Conservation (phyloP, 2,329 filamentous ascomycete genomes). For the Fusarium miscanthi region DNA sequence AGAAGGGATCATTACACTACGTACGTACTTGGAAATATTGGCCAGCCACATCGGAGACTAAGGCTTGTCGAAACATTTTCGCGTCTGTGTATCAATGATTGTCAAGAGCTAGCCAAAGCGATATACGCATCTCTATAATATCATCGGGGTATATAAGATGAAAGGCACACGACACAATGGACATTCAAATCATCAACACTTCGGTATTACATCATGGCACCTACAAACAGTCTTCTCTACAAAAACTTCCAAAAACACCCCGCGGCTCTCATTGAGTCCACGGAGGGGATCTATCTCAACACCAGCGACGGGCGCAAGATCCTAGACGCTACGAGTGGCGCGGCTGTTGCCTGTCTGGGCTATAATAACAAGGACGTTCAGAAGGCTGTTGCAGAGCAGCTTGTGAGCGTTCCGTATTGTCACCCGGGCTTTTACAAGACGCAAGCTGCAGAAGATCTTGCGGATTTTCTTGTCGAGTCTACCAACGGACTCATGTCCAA, state of each 20-base stretch:
- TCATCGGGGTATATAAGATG: conserved; percentile 8
- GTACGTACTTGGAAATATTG: not conserved
- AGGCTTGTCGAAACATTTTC: not conserved
- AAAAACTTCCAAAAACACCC: conserved; percentile 42
- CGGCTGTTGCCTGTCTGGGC: conserved; percentile 40
- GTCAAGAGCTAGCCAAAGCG: not conserved
- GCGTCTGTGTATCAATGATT: not conserved
- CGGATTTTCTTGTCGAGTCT: conserved; percentile 36
- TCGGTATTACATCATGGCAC: conserved; percentile 17
- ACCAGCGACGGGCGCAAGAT: conserved; percentile 39
- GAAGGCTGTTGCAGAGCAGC: conserved; percentile 34
- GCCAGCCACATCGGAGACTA: not conserved
- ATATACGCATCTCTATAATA: not conserved
- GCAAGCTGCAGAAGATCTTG: conserved; percentile 30
- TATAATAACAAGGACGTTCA: conserved; percentile 40
- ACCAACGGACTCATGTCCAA: conserved; percentile 36
- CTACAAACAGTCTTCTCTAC: conserved; percentile 40
- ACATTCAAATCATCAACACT: not conserved
- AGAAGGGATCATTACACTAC: conserved; percentile 4
- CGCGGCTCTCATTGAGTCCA: conserved; percentile 35
- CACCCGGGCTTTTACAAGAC: conserved; percentile 41
- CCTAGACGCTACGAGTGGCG: conserved; percentile 41
- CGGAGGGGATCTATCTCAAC: conserved; percentile 32
- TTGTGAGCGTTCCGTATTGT: conserved; percentile 36
- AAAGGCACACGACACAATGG: not conserved